Percentiles rank a stretch among this genome's conserved stretches.
These are phyloP conservation scores for Magnusiomyces magnusii DNA, from an alignment of 1,139 yeast species.

Conservation along the genomic window DNA sequence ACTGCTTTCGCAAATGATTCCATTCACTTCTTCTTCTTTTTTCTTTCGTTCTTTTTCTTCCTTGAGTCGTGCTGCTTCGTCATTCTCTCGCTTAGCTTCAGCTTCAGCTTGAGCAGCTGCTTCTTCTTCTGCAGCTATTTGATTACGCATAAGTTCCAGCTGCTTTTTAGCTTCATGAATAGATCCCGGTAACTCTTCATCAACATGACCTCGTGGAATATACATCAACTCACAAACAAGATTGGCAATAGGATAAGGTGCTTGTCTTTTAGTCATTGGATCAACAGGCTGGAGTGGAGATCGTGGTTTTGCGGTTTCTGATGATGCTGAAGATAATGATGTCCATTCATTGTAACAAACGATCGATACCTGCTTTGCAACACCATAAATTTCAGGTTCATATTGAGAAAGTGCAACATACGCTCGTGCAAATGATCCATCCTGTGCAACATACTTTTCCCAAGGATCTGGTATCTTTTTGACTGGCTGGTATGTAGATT, in stretches of 20 bases:
- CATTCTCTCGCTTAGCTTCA: background rate
- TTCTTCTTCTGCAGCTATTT: background rate
- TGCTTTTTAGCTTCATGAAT: constrained; percentile 39
- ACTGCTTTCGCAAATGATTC: constrained; percentile 44
- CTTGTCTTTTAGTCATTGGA: constrained; percentile 27
- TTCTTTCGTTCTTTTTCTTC: background rate
- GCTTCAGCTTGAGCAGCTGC: constrained; percentile 14
- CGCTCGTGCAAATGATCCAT: constrained; percentile 83
- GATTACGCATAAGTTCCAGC: constrained; percentile 10
- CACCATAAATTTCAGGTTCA: constrained; percentile 49
- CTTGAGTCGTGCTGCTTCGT: background rate
- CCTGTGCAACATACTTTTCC: constrained; percentile 42
- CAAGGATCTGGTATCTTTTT: constrained; percentile 1
- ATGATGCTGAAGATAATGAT: background rate
- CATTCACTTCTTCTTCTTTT: constrained; percentile 3
- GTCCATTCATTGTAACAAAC: constrained; percentile 82
- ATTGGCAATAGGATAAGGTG: constrained; percentile 57
- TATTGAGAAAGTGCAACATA: constrained; percentile 56
- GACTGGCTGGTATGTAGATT: constrained; percentile 22
- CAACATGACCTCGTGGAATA: constrained; percentile 45
- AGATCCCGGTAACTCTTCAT: constrained; percentile 47
- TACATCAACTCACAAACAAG: constrained; percentile 65
- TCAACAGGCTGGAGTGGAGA: background rate
- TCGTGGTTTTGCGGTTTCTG: background rate
- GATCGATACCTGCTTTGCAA: constrained; percentile 45